Percentiles rank a stretch among this genome's conserved stretches.
phyloP scores from a whole-genome alignment of 768 basidiomycete species.

The Mycena pura region DNA sequence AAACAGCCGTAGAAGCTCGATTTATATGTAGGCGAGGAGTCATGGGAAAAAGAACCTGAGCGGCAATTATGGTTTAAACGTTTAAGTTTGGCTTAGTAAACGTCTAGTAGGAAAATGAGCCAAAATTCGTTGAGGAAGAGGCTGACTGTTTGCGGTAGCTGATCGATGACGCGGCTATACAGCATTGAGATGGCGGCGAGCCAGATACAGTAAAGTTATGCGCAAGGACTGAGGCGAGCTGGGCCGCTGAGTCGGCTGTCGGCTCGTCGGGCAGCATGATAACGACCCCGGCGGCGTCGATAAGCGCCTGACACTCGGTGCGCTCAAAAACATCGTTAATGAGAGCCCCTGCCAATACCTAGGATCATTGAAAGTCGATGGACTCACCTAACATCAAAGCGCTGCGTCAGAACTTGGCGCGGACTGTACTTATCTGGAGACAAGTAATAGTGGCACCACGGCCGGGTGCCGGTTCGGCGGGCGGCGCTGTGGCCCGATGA shows the following conservation, averaged over 20 bases:
- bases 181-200: constrained; percentile 52
- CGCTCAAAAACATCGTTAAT: constrained; percentile 54
- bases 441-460: constrained; percentile 55
- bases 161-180: constrained; percentile 47
- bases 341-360: constrained; percentile 42
- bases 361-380: too few relatives aligned
- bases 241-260: constrained; percentile 50
- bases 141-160: constrained; percentile 48
- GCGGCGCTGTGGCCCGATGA: constrained; percentile 51
- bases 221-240: constrained; percentile 52
- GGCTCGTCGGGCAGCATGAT: constrained; percentile 61
- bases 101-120: too few relatives aligned
- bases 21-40: too few relatives aligned
- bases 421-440: constrained; percentile 39
- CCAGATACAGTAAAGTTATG: constrained; percentile 63
- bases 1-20: too few relatives aligned
- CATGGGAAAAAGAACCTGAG: too few relatives aligned
- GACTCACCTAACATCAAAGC: constrained; percentile 41
- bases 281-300: constrained; percentile 51
- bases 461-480: constrained; percentile 61
- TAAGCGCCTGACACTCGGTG: constrained; percentile 51
- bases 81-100: too few relatives aligned
- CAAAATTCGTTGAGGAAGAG: too few relatives aligned
- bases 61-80: too few relatives aligned
- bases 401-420: constrained; percentile 35